Evolutionary conservation across 2,329 filamentous ascomycete species (phyloP), one percentile per base, ranked within the genome.

Genomic region (Chalara sp.): DNA sequence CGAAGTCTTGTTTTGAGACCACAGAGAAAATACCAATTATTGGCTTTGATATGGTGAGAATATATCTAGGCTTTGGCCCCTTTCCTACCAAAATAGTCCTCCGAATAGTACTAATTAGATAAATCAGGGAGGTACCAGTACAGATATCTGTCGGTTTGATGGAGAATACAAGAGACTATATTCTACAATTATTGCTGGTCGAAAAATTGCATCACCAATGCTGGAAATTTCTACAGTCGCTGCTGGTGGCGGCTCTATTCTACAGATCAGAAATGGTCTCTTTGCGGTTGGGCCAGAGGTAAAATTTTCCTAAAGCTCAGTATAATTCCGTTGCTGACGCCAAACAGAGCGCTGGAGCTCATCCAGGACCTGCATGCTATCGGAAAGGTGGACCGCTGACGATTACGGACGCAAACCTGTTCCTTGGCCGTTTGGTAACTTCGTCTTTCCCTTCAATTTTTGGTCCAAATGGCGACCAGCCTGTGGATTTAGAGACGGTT

Each of bases 351-450:
- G 61, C 61, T 13, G 62, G 87, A 31, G 89, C 90, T 2, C 89
- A 95, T 61, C 91, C 91, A 0, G 90, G 90, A 0, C 91, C 90
- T 6, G 89, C 89, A 1, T 95, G 90, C 59, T 96, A 96, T 67
- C 80, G 89, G 29, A 96, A 96, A 67, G 87, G 86, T 0, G 90
- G 90, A 0, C 90, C 91, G 3, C 76, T 92, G 4, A 92, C 91
- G 0, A 90, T 96, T 28, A 96, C 90, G 0, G 91, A 96, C 65
- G 90, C 91, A 1, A 96, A 96, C 60, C 68, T 96, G 5, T 88
- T 89, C 59, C 79, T 96, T 12, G 90, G 90, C 0, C 79, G 90
- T 35, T 72, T 96, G 5, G 70, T 95, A 1, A 90, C 91, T 0
- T 87, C 93, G 53, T 93, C 91, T 72, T 96, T 96, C 63, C 90